phyloP scores from a whole-genome alignment of 75 land plant species.

The Larix kaempferi region DNA sequence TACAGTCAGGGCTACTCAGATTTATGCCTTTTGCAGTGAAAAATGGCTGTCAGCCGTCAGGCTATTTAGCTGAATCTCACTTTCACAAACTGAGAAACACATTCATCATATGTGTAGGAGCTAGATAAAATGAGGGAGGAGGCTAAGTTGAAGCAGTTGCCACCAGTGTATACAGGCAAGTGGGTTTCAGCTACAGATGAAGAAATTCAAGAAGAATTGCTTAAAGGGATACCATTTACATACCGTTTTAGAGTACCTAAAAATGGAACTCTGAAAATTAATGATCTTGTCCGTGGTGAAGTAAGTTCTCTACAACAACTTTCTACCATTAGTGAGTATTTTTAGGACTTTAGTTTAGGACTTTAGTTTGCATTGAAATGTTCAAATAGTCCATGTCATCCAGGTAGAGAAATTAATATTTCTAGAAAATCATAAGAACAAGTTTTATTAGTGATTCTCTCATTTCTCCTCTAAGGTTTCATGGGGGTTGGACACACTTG shows the following conservation, averaged over 20 bases:
- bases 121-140: slow-evolving; percentile 89
- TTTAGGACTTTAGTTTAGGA: no score
- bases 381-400: no score
- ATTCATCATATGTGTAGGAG: slow-evolving; percentile 43
- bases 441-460: neutral
- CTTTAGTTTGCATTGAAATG: no score
- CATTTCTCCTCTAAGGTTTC: slow-evolving; percentile 59
- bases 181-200: slow-evolving; percentile 84
- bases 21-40: neutral
- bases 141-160: slow-evolving; percentile 75
- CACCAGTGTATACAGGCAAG: slow-evolving; percentile 92
- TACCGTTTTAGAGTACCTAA: slow-evolving; percentile 95
- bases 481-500: slow-evolving; percentile 88
- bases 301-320: slow-evolving; percentile 33
- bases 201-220: slow-evolving; percentile 81
- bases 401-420: neutral
- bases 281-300: slow-evolving; percentile 92
- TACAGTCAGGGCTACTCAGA: neutral
- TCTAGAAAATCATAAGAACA: slow-evolving; percentile 7
- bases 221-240: slow-evolving; percentile 84
- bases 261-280: slow-evolving; percentile 76
- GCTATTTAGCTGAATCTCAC: neutral
- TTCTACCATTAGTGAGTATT: neutral
- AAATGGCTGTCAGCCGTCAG: neutral
- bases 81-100: neutral